Percentiles rank a stretch among this genome's conserved stretches.
These are phyloP conservation scores for Paratinospora sagittata DNA, from an alignment of 164 flowering plant species.

Conservation along the genomic window DNA sequence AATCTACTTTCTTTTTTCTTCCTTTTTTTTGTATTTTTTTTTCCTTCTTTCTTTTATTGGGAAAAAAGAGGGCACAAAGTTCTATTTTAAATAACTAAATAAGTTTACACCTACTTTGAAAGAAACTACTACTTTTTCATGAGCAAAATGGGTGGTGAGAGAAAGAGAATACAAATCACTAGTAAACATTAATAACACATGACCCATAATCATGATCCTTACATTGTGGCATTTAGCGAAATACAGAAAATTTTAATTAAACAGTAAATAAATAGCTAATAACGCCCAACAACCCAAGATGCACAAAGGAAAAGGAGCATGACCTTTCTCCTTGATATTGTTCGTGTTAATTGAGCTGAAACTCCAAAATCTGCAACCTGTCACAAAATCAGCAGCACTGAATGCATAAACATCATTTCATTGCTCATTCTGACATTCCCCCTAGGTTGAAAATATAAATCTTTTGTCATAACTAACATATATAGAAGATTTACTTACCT, in stretches of 20 bases:
- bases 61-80: background rate
- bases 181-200: too few species aligned
- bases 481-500: conserved; percentile 39
- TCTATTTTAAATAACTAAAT: too few species aligned
- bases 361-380: conserved; percentile 99
- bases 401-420: background rate
- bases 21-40: background rate
- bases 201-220: too few species aligned
- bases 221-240: too few species aligned
- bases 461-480: background rate
- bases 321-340: conserved; percentile 99
- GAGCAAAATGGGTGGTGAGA: too few species aligned
- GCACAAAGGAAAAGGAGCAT: conserved; percentile 5
- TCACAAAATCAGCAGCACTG: conserved; percentile 18
- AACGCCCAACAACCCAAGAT: background rate
- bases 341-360: conserved; percentile 93
- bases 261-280: background rate
- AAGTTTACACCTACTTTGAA: too few species aligned
- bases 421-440: background rate
- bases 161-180: too few species aligned
- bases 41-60: background rate
- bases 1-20: background rate
- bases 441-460: background rate
- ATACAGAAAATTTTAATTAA: background rate
- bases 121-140: too few species aligned